Evolutionary conservation across 306 rosid genomes (phyloP), one percentile per base, ranked within the genome.

Genomic region (Trifolium pratense): DNA sequence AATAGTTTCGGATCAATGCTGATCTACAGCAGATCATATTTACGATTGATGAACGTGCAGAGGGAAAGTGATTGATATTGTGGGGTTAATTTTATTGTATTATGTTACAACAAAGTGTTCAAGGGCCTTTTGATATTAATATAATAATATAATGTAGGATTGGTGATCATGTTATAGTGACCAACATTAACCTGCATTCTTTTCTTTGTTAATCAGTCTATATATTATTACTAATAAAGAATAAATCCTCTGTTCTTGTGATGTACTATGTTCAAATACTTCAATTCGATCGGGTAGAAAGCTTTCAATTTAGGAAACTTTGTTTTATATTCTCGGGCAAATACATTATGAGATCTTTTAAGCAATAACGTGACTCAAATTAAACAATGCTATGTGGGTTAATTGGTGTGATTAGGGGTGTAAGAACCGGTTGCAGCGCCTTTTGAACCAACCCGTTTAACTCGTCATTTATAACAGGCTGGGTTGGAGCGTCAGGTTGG

Each of bases 241-340:
- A 79, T 71, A 39, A 81, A 68, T 71, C 84, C 83, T 83, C 84
- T 61, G 77, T 52, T 74, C 43, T 52, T 75, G 88, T 75, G 85
- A 84, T 36, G 52, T 67, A n/a, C n/a, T n/a, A 73, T 43, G 49
- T 43, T 43, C 49, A 6, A 6, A 48, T 15, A 16, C 53, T 46
- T 46, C 53, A 46, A 15, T 15, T 43, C 16, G 1, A 43, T 12
- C 5, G 5, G 16, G 51, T 7, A 43, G 17, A 43, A 43, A 43
- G 51, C 4, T 43, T 43, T 43, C 7, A 6, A 43, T 43, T 4
- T 43, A 43, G 16, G n/a, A 43, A 43, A 43, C 2, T 43, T 43
- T 43, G n/a, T 12, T 37, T 37, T 37, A 3, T 31, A 31, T 4
- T 31, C 34, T 31, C 5, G 34, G 5, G 1, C 2, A 23, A 23